Evolutionary conservation across 75 land plant genomes (phyloP).

Genomic region (Picea sitchensis): DNA sequence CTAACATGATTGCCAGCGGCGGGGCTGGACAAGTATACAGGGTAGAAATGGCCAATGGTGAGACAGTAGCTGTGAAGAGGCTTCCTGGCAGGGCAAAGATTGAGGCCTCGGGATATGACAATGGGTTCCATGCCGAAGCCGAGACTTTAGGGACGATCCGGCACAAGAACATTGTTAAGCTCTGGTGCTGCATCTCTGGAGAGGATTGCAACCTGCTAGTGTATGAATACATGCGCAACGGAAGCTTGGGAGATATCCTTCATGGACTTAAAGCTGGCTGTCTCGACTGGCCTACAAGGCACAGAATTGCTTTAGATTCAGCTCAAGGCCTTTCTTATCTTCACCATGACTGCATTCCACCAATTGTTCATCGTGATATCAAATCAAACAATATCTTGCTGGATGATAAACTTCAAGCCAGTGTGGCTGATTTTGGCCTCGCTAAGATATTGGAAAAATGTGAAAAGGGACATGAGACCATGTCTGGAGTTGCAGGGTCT

Average conservation of each 20-base stretch:
- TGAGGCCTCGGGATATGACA: neutral
- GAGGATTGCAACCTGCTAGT: conserved; percentile 31
- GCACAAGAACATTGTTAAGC: conserved; percentile 42
- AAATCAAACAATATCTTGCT: conserved; percentile 43
- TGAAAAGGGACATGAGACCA: conserved; percentile 12
- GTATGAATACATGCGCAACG: conserved; percentile 46
- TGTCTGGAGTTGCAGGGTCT: conserved; percentile 29
- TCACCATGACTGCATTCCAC: conserved; percentile 41
- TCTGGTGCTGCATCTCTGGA: conserved; percentile 31
- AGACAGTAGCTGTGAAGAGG: conserved; percentile 44
- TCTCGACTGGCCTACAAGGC: conserved; percentile 14
- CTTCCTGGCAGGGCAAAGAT: conserved; percentile 13
- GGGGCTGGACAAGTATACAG: conserved; percentile 46
- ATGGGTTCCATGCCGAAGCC: conserved; percentile 22
- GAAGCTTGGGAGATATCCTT: conserved; percentile 33
- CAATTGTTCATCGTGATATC: conserved; percentile 33
- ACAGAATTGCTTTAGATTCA: conserved; percentile 16
- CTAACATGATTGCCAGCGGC: conserved; percentile 31
- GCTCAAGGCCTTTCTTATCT: conserved; percentile 38
- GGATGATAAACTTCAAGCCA: conserved; percentile 23
- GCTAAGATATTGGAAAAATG: conserved; percentile 28
- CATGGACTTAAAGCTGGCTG: conserved; percentile 16
- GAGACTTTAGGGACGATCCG: conserved; percentile 27
- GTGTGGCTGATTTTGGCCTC: conserved; percentile 39
- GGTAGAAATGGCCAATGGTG: conserved; percentile 22